Percentiles rank a stretch among this genome's conserved stretches.
phyloP scores from a whole-genome alignment of 768 basidiomycete species.

The Mycena crocata region DNA sequence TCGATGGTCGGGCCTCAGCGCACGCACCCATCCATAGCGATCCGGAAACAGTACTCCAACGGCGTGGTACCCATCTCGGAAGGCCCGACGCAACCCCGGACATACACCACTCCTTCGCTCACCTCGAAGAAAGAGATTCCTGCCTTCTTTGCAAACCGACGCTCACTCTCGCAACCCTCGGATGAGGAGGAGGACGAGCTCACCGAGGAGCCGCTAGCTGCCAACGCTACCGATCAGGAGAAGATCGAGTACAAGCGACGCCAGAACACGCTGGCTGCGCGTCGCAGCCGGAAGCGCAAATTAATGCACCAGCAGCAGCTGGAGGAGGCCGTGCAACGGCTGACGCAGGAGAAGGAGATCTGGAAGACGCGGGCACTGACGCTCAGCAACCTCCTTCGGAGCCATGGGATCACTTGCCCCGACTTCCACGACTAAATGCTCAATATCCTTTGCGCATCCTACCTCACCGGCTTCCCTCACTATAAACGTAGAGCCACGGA shows the following conservation, averaged over 20 bases:
- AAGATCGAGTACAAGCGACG: conserved; percentile 76
- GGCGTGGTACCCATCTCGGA: conserved; percentile 47
- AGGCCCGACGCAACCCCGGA: conserved; percentile 73
- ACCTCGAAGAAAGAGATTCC: conserved; percentile 75
- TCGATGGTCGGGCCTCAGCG: conserved; percentile 26
- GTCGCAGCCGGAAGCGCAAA: conserved; percentile 74
- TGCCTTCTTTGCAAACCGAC: conserved; percentile 65
- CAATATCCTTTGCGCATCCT: conserved; percentile 18
- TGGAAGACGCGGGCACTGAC: conserved; percentile 60
- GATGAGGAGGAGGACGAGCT: conserved; percentile 57
- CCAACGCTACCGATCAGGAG: conserved; percentile 57
- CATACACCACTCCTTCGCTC: conserved; percentile 64
- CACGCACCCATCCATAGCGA: conserved; percentile 26
- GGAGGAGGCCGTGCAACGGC: conserved; percentile 57
- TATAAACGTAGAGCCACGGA: conserved; percentile 27
- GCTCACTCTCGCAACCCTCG: conserved; percentile 52
- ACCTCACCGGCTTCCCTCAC: conserved; percentile 8
- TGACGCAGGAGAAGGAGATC: conserved; percentile 61
- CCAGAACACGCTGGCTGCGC: conserved; percentile 80
- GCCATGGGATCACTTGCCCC: conserved; percentile 60
- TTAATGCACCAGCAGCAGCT: conserved; percentile 69
- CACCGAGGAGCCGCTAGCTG: conserved; percentile 39
- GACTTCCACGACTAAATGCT: conserved; percentile 42
- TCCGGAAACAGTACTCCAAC: conserved; percentile 31
- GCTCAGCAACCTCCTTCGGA: conserved; percentile 56